Conservation (phyloP, 306 rosid species). For the Glycine soja region DNA sequence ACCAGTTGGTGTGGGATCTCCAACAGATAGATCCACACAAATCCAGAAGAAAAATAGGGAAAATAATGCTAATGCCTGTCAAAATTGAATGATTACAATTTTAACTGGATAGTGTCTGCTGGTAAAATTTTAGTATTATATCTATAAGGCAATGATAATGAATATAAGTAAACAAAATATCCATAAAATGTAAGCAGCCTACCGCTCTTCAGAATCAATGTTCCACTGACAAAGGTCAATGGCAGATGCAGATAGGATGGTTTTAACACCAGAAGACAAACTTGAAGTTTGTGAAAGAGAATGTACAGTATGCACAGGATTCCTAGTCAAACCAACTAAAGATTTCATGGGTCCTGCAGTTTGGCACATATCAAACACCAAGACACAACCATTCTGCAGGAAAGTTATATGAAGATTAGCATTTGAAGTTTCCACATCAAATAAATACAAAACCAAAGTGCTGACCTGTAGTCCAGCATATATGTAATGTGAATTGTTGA, state of each 20-base stretch:
- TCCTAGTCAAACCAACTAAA: constrained; percentile 65
- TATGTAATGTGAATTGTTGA: constrained; percentile 56
- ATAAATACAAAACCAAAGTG: constrained; percentile 34
- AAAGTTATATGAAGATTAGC: constrained; percentile 36
- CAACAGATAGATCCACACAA: neutral
- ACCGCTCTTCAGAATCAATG: constrained; percentile 76
- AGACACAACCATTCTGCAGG: constrained; percentile 83
- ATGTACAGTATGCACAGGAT: constrained; percentile 84
- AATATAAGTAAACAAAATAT: constrained; percentile 25
- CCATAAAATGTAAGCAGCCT: constrained; percentile 47
- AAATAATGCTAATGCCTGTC: neutral
- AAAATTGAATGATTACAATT: neutral
- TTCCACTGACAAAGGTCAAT: constrained; percentile 83
- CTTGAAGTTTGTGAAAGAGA: constrained; percentile 63
- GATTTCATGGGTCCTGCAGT: constrained; percentile 74
- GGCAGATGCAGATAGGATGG: constrained; percentile 85
- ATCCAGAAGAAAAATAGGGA: neutral
- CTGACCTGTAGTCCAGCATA: constrained; percentile 94
- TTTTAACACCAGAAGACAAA: constrained; percentile 54
- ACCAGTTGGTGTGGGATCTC: too few relatives aligned
- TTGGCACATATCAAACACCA: constrained; percentile 84
- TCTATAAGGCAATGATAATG: constrained; percentile 19
- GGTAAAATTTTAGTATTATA: neutral
- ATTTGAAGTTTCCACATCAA: constrained; percentile 1
- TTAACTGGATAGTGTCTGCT: neutral